phyloP scores from a whole-genome alignment of 2,329 filamentous ascomycete genomes.

The Parafenestella ontariensis region DNA sequence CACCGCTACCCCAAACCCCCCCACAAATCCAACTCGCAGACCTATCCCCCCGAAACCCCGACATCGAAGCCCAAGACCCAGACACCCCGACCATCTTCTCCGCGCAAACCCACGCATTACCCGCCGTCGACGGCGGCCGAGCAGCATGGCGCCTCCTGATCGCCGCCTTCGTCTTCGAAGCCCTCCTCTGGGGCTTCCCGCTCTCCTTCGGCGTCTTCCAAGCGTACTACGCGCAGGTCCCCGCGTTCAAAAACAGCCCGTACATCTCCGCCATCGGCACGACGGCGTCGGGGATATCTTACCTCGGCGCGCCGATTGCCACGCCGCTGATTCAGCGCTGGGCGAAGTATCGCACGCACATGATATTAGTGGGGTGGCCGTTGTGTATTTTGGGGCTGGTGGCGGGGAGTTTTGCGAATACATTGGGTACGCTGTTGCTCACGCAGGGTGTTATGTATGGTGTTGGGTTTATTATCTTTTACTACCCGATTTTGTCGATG shows the following conservation, averaged over 20 bases:
- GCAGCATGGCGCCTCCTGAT: slow-evolving; percentile 59
- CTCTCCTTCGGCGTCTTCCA: slow-evolving; percentile 35
- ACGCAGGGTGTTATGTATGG: slow-evolving; percentile 50
- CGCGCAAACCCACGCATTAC: slow-evolving; percentile 3
- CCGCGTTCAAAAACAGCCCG: slow-evolving; percentile 11
- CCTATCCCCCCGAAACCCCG: no score
- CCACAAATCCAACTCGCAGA: no score
- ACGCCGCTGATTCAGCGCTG: slow-evolving; percentile 41
- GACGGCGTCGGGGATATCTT: slow-evolving; percentile 50
- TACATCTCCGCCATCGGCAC: slow-evolving; percentile 27
- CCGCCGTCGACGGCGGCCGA: slow-evolving; percentile 20
- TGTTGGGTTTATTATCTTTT: slow-evolving; percentile 58
- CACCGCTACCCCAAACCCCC: no score
- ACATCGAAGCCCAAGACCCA: no score
- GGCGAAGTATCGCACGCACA: slow-evolving; percentile 35
- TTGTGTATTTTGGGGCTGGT: slow-evolving; percentile 40
- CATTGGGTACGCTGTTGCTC: slow-evolving; percentile 36
- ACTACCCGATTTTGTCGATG: slow-evolving; percentile 53
- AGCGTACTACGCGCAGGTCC: slow-evolving; percentile 23
- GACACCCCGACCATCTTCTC: no score
- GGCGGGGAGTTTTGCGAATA: slow-evolving; percentile 42
- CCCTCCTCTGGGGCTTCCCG: slow-evolving; percentile 49
- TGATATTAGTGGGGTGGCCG: slow-evolving; percentile 40
- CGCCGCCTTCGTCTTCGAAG: slow-evolving; percentile 59
- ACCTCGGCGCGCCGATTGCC: slow-evolving; percentile 51